phyloP scores from a whole-genome alignment of 202 grass and related monocot genomes.

The Cymbopogon flexuosus region DNA sequence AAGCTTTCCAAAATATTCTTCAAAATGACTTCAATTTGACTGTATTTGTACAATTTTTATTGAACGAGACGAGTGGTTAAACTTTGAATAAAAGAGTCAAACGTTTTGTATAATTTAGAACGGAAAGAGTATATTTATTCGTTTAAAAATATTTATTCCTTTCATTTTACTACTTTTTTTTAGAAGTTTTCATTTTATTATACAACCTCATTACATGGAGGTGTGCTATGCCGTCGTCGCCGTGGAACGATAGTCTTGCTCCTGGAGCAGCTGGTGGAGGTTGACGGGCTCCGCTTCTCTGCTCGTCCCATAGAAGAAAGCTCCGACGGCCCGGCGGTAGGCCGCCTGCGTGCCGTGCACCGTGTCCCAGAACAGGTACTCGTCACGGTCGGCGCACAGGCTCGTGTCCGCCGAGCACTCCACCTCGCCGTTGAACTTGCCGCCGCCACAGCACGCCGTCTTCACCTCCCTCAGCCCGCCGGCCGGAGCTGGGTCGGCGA shows the following conservation, averaged over 20 bases:
- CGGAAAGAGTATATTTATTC: no score
- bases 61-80: no score
- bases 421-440: conserved; percentile 40
- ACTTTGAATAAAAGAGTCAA: no score
- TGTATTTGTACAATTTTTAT: no score
- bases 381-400: conserved; percentile 37
- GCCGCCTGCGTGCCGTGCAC: conserved; percentile 49
- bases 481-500: background rate
- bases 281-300: conserved; percentile 43
- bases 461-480: conserved; percentile 31
- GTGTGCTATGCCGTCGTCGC: background rate
- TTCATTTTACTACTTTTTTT: no score
- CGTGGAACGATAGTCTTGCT: background rate
- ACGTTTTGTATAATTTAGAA: no score
- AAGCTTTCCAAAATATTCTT: no score
- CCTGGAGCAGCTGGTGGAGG: conserved; percentile 31
- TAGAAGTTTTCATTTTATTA: no score
- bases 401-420: background rate
- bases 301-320: conserved; percentile 26
- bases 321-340: background rate
- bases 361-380: conserved; percentile 63
- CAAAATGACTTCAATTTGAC: no score
- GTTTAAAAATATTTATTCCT: no score
- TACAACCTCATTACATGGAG: background rate
- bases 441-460: conserved; percentile 38